Conservation (phyloP, 2,329 filamentous ascomycete species). For the Botrytis fragariae region DNA sequence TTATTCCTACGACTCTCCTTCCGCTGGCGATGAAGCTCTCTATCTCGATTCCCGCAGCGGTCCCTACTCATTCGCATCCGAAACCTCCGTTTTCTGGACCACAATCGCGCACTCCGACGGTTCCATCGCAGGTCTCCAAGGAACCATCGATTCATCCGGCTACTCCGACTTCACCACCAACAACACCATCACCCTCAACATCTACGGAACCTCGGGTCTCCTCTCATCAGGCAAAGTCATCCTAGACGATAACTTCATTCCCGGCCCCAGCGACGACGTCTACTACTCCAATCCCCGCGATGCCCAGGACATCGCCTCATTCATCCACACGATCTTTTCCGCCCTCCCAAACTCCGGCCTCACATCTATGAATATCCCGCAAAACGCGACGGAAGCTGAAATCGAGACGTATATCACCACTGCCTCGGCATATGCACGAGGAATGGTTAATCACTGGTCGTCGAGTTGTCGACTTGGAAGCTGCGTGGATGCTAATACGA, state of each 20-base stretch:
- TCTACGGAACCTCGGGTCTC: conserved; percentile 56
- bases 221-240: conserved; percentile 48
- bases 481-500: conserved; percentile 49
- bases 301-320: conserved; percentile 48
- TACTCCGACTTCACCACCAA: conserved; percentile 42
- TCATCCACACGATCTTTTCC: conserved; percentile 51
- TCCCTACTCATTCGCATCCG: conserved; percentile 52
- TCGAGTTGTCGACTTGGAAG: conserved; percentile 50
- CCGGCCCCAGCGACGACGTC: conserved; percentile 43
- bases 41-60: conserved; percentile 51
- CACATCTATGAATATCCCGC: conserved; percentile 49
- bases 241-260: conserved; percentile 45
- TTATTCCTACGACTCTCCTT: conserved; percentile 47
- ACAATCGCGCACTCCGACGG: conserved; percentile 46
- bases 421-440: conserved; percentile 46
- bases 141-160: conserved; percentile 51
- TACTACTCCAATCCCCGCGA: conserved; percentile 51
- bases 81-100: conserved; percentile 54
- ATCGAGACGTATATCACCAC: conserved; percentile 52
- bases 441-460: conserved; percentile 53
- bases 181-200: conserved; percentile 53
- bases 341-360: conserved; percentile 44
- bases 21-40: conserved; percentile 43
- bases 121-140: conserved; percentile 47
- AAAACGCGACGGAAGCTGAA: conserved; percentile 46